These are phyloP conservation scores for Candida arabinofermentans DNA, from an alignment of 805 yeast species.

Conservation along the genomic window DNA sequence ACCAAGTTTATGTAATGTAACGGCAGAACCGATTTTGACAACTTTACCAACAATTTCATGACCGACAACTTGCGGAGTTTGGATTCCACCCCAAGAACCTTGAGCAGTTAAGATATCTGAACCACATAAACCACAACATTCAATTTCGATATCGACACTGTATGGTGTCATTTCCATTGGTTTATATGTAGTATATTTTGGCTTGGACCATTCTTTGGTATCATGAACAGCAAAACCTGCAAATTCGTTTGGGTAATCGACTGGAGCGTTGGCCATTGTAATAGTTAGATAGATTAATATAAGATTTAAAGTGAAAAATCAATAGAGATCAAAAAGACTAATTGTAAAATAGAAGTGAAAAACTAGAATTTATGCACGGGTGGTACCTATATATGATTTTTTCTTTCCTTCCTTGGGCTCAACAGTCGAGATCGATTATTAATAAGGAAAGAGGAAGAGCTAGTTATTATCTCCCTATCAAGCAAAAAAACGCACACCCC, in stretches of 20 bases:
- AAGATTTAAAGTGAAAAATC: not conserved
- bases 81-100: slow-evolving; percentile 40
- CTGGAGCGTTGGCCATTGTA: slow-evolving; percentile 9
- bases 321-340: not conserved
- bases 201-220: slow-evolving; percentile 51
- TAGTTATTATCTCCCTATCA: not conserved
- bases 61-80: slow-evolving; percentile 45
- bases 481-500: not conserved
- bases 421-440: no score
- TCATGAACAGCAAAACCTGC: slow-evolving; percentile 53
- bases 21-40: slow-evolving; percentile 35
- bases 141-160: slow-evolving; percentile 56
- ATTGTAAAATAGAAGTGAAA: not conserved
- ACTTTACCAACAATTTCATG: slow-evolving; percentile 43
- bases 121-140: slow-evolving; percentile 67
- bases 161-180: slow-evolving; percentile 42
- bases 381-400: no score
- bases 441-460: no score
- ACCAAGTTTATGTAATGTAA: slow-evolving; percentile 35
- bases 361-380: no score
- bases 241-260: slow-evolving; percentile 50
- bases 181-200: slow-evolving; percentile 45
- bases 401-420: no score
- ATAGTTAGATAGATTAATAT: not conserved
- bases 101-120: slow-evolving; percentile 51